Evolutionary conservation across 148 eudicot species (phyloP).

Genomic region (Diospyros kaki): DNA sequence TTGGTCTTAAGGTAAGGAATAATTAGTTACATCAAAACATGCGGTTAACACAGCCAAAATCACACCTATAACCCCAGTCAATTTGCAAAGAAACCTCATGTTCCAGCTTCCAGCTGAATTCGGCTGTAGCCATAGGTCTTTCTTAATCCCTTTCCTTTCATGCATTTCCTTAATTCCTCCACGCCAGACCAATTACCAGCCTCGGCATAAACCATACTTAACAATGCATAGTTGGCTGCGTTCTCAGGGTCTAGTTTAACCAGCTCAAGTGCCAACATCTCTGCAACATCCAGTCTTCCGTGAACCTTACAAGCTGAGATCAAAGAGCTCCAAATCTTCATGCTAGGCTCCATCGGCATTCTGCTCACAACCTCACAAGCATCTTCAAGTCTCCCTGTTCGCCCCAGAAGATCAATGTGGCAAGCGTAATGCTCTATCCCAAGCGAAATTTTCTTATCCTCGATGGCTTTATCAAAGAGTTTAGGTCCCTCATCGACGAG

Average conservation of each 20-base stretch:
- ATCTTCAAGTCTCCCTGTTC: slow-evolving; percentile 44
- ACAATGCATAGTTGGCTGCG: slow-evolving; percentile 39
- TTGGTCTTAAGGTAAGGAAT: too few species aligned
- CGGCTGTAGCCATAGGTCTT: slow-evolving; percentile 38
- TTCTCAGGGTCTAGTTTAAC: slow-evolving; percentile 31
- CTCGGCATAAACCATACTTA: slow-evolving; percentile 44
- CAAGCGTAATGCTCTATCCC: slow-evolving; percentile 46
- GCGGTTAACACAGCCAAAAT: too few species aligned
- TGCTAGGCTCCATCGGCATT: slow-evolving; percentile 43
- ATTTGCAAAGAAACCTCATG: not conserved
- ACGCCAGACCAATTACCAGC: slow-evolving; percentile 41
- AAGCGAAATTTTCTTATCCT: slow-evolving; percentile 11
- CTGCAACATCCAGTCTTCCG: slow-evolving; percentile 43
- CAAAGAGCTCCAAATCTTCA: slow-evolving; percentile 41
- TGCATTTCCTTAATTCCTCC: slow-evolving; percentile 32
- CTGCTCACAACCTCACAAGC: slow-evolving; percentile 34
- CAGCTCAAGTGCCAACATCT: slow-evolving; percentile 27
- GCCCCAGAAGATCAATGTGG: slow-evolving; percentile 43
- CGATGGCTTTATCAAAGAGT: slow-evolving; percentile 23
- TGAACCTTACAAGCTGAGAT: slow-evolving; percentile 44
- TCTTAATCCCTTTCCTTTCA: slow-evolving; percentile 28
- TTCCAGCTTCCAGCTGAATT: slow-evolving; percentile 19
- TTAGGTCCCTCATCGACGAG: slow-evolving; percentile 36
- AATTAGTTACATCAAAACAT: too few species aligned
- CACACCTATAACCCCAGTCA: too few species aligned